These are phyloP conservation scores for Barnettozyma siamensis DNA, from an alignment of 805 yeast genomes.

Conservation along the genomic window DNA sequence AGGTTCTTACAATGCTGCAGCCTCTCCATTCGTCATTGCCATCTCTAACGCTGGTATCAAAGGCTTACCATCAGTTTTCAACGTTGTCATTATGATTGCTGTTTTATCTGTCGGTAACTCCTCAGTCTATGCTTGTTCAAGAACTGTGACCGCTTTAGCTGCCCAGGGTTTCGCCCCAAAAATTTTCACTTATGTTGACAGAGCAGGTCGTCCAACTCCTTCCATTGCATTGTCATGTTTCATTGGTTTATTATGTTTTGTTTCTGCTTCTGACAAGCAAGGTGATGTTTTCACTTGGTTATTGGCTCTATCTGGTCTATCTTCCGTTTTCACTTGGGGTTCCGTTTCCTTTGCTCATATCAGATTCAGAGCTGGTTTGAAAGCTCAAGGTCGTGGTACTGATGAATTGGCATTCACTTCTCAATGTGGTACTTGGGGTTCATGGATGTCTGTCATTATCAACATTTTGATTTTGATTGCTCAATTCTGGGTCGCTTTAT, in stretches of 20 bases:
- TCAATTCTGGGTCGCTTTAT: slow-evolving; percentile 71
- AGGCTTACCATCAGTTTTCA: slow-evolving; percentile 55
- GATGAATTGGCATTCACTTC: slow-evolving; percentile 65
- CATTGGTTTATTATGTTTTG: slow-evolving; percentile 54
- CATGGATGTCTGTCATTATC: slow-evolving; percentile 53
- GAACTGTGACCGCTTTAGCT: slow-evolving; percentile 48
- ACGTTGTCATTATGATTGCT: slow-evolving; percentile 55
- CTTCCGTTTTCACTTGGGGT: slow-evolving; percentile 78
- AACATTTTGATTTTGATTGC: slow-evolving; percentile 60
- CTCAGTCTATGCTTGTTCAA: slow-evolving; percentile 48
- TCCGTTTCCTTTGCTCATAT: slow-evolving; percentile 64
- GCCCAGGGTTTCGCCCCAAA: slow-evolving; percentile 48
- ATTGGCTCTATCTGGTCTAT: slow-evolving; percentile 69
- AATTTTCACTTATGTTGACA: slow-evolving; percentile 41
- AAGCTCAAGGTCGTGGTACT: slow-evolving; percentile 57
- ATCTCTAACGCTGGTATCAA: slow-evolving; percentile 53
- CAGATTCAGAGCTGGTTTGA: slow-evolving; percentile 55
- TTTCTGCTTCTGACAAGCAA: slow-evolving; percentile 54
- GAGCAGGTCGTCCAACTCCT: slow-evolving; percentile 47
- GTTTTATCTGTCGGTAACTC: slow-evolving; percentile 46
- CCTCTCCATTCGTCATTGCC: slow-evolving; percentile 63
- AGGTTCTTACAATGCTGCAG: slow-evolving; percentile 45
- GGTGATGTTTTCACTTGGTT: slow-evolving; percentile 67
- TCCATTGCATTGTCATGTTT: slow-evolving; percentile 37
- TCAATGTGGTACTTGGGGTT: slow-evolving; percentile 66